Percentiles rank a stretch among this genome's conserved stretches.
phyloP scores from a whole-genome alignment of 2,329 filamentous ascomycete species.

The Balansia obtecta region DNA sequence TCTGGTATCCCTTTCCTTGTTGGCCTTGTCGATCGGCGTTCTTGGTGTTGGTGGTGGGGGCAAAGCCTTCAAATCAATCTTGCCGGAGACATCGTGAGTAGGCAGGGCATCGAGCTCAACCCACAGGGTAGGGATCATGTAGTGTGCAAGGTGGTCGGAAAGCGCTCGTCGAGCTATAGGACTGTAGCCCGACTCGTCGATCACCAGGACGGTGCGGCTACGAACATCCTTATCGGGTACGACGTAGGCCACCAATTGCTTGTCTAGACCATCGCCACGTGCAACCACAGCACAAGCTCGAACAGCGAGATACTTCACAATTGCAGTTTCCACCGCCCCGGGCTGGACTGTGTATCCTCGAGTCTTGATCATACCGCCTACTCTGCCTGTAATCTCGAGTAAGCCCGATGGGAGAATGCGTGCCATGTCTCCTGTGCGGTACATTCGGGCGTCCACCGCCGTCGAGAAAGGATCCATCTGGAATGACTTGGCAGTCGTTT shows the following conservation, averaged over 20 bases:
- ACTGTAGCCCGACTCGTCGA: conserved; percentile 61
- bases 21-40: conserved; percentile 25
- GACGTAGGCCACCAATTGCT: conserved; percentile 66
- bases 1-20: conserved; percentile 44
- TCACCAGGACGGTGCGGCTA: conserved; percentile 48
- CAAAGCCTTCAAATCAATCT: conserved; percentile 60
- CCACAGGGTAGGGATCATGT: conserved; percentile 75
- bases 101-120: conserved; percentile 59
- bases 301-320: conserved; percentile 57
- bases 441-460: conserved; percentile 53
- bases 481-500: conserved; percentile 65
- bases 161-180: conserved; percentile 54
- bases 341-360: conserved; percentile 69
- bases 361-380: conserved; percentile 71
- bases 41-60: conserved; percentile 49
- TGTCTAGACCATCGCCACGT: conserved; percentile 64
- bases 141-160: conserved; percentile 57
- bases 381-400: conserved; percentile 63
- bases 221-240: conserved; percentile 50
- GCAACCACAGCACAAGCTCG: conserved; percentile 59
- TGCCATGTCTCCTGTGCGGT: conserved; percentile 61
- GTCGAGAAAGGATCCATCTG: conserved; percentile 50
- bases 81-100: conserved; percentile 68
- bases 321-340: conserved; percentile 62
- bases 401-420: conserved; percentile 53